Conservation (phyloP, 2,329 filamentous ascomycete genomes). For the Neonectria coccinea region DNA sequence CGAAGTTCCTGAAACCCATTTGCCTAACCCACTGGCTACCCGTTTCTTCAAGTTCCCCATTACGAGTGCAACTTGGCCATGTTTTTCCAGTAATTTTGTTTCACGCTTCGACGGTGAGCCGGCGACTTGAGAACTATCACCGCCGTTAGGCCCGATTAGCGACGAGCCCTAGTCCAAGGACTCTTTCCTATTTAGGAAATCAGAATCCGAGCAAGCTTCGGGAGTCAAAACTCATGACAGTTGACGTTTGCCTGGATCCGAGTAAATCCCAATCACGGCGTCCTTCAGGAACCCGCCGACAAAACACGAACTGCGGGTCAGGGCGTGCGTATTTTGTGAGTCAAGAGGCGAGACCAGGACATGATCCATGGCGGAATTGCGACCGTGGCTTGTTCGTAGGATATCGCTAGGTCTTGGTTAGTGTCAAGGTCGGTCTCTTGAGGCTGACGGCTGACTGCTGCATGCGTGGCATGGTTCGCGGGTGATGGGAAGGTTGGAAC, state of each 20-base stretch:
- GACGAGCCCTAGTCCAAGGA: not conserved
- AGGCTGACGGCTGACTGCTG: not conserved
- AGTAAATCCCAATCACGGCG: not conserved
- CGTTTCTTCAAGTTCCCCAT: not conserved
- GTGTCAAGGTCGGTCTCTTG: not conserved
- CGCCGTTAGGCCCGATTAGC: slow-evolving; percentile 1
- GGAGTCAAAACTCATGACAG: not conserved
- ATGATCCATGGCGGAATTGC: not conserved
- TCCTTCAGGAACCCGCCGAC: not conserved
- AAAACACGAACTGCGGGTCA: not conserved
- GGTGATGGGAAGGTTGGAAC: slow-evolving; percentile 8
- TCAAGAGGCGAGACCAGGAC: not conserved
- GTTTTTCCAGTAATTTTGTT: slow-evolving; percentile 8
- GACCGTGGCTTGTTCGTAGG: not conserved
- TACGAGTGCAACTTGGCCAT: not conserved
- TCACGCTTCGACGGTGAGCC: not conserved
- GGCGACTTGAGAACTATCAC: slow-evolving; percentile 1
- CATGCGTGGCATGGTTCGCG: not conserved
- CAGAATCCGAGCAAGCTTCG: not conserved
- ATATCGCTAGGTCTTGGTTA: not conserved
- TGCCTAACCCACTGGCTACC: not conserved
- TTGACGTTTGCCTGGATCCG: not conserved
- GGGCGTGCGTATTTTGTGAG: not conserved
- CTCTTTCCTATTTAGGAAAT: slow-evolving; percentile 11
- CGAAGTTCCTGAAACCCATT: slow-evolving; percentile 2